A percentile compares a stretch with the other conserved stretches of the same genome.
These are phyloP conservation scores for Strobilomyces confusus DNA, from an alignment of 768 basidiomycete species.

Conservation along the genomic window DNA sequence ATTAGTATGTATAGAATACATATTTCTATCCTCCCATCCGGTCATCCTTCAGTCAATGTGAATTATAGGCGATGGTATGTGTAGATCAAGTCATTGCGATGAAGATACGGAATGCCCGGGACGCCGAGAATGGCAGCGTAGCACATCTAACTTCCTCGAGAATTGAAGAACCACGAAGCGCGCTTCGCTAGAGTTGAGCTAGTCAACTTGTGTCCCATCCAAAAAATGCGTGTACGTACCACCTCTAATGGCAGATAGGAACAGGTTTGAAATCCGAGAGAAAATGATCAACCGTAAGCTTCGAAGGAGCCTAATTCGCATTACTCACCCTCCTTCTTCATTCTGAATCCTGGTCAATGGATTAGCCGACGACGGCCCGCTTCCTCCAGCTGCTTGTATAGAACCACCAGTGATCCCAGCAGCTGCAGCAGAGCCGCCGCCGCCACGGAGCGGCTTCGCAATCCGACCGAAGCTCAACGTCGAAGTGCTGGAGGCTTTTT, in stretches of 20 bases:
- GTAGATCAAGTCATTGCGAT: slow-evolving; percentile 26
- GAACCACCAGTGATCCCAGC: slow-evolving; percentile 39
- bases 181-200: slow-evolving; percentile 65
- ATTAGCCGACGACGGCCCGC: slow-evolving; percentile 52
- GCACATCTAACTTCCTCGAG: slow-evolving; percentile 46
- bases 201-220: slow-evolving; percentile 20
- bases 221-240: slow-evolving; percentile 26
- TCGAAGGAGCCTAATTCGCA: slow-evolving; percentile 14
- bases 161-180: slow-evolving; percentile 92
- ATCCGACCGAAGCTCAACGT: slow-evolving; percentile 88
- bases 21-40: slow-evolving; percentile 9
- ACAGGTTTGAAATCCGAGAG: slow-evolving; percentile 11
- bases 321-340: slow-evolving; percentile 68
- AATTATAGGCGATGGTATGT: slow-evolving; percentile 26
- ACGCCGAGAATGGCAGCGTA: slow-evolving; percentile 7
- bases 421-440: slow-evolving; percentile 58
- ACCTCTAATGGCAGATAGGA: slow-evolving; percentile 26
- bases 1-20: slow-evolving; percentile 31
- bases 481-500: slow-evolving; percentile 69
- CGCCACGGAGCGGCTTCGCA: slow-evolving; percentile 93
- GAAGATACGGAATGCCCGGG: slow-evolving; percentile 12
- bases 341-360: slow-evolving; percentile 72
- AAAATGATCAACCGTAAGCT: slow-evolving; percentile 13
- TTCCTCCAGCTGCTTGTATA: slow-evolving; percentile 38
- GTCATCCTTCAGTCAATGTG: slow-evolving; percentile 12